Evolutionary conservation across 169 alveolate species (phyloP).

Genomic region (Eimeria praecox): DNA sequence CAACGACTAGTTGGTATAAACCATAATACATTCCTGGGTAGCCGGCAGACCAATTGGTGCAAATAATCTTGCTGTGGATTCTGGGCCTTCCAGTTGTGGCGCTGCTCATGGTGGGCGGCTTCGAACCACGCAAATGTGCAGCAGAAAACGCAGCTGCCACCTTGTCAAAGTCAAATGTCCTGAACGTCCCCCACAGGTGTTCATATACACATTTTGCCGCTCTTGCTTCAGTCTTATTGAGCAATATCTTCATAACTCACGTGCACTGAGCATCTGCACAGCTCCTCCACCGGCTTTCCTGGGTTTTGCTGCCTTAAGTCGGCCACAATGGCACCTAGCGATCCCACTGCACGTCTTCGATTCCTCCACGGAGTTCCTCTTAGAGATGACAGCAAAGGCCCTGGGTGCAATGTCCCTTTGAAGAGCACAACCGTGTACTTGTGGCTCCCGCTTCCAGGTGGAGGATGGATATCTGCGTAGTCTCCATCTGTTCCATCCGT

Average conservation of each 20-base stretch:
- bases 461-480: slow-evolving; percentile 55
- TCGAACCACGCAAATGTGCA: background rate
- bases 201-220: background rate
- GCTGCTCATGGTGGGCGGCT: background rate
- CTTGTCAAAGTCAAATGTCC: background rate
- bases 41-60: background rate
- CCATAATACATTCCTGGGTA: background rate
- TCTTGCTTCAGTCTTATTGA: background rate
- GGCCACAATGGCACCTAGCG: background rate
- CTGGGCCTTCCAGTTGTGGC: background rate
- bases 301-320: slow-evolving; percentile 5
- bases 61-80: background rate
- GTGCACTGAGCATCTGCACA: slow-evolving; percentile 43
- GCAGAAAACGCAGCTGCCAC: background rate
- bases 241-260: slow-evolving; percentile 19
- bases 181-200: background rate
- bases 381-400: slow-evolving; percentile 22
- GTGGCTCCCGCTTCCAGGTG: slow-evolving; percentile 25
- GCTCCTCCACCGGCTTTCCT: slow-evolving; percentile 47
- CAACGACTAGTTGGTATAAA: background rate
- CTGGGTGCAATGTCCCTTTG: background rate
- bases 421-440: slow-evolving; percentile 24
- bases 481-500: slow-evolving; percentile 20
- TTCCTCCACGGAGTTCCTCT: background rate
- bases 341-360: slow-evolving; percentile 43